Conservation (phyloP, 192 early-diverging fungal genomes). For the Dimargaris verticillata region DNA sequence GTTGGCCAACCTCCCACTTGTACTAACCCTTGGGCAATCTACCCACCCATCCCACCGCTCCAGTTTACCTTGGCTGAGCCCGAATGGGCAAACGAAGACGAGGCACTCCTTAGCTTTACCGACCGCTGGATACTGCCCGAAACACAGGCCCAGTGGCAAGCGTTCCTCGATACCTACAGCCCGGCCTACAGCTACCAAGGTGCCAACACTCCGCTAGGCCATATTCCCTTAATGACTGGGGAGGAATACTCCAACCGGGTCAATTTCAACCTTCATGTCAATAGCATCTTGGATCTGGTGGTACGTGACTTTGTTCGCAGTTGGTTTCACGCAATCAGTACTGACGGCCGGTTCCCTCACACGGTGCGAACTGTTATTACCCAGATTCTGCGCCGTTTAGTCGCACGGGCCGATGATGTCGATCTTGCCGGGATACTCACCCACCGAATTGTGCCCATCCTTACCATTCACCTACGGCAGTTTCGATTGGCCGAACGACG, state of each 20-base stretch:
- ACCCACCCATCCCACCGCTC: slow-evolving; percentile 3
- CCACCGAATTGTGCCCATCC: slow-evolving; percentile 41
- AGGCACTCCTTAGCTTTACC: background rate
- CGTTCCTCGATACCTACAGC: background rate
- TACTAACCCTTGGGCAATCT: background rate
- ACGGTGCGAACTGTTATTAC: slow-evolving; percentile 18
- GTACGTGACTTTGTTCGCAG: slow-evolving; percentile 29
- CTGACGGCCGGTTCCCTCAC: slow-evolving; percentile 24
- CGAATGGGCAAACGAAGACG: slow-evolving; percentile 7
- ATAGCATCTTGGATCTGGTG: slow-evolving; percentile 15
- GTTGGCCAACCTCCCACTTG: no score
- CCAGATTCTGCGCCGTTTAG: slow-evolving; percentile 18
- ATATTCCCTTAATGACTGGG: no score
- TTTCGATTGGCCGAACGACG: slow-evolving; percentile 40
- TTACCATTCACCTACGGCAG: slow-evolving; percentile 55
- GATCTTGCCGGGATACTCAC: slow-evolving; percentile 48
- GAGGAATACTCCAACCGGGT: slow-evolving; percentile 4
- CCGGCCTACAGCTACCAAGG: background rate
- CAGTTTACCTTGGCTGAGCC: background rate
- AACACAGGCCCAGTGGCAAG: background rate
- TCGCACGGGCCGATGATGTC: slow-evolving; percentile 15
- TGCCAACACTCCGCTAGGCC: background rate
- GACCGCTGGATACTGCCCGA: slow-evolving; percentile 2
- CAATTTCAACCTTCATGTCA: background rate
- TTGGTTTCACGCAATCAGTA: slow-evolving; percentile 25